Evolutionary conservation across 2,329 filamentous ascomycete species (phyloP), one percentile per base, ranked within the genome.

Genomic region (Fusarium pininemorale): DNA sequence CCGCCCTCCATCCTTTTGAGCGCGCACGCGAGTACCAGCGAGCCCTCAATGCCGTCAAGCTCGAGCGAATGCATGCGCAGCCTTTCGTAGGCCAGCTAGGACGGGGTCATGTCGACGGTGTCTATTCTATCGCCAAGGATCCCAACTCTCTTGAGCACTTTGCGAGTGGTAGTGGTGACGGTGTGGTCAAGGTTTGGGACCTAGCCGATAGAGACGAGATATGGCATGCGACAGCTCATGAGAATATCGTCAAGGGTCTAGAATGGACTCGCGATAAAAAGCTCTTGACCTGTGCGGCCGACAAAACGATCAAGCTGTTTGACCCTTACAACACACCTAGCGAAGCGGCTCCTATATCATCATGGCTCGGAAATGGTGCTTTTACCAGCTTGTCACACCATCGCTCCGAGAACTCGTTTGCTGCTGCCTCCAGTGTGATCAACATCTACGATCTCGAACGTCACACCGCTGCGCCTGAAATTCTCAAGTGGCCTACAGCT

Each of bases 101-200:
- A 61, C 88, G 90, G 38, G 96, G 96, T 26, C 96, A 99, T 83
- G 94, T 98, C 63, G 96, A 99, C 79, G 96, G 96, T 72, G 83
- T 85, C 41, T 96, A 96, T 82, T 90, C 90, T 41, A 90, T 96
- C 82, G 92, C 93, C 68, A 95, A 95, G 82, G 94, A 96, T 77
- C 92, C 93, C 12, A 90, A 90, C 75, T 92, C 91, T 13, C 84
- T 96, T 32, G 89, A 94, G 77, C 87, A 91, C 65, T 90, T 95
- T 76, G 94, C 95, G 12, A 96, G 93, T 79, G 95, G 94, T 48
- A 94, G 92, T 75, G 95, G 95, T 73, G 96, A 99, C 82, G 96
- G 96, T 74, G 91, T 98, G 15, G 90, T 99, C 66, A 99, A 99
- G 84, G 93, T 96, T 39, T 97, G 95, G 95, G 92, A 97, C 61